Evolutionary conservation across 2,329 filamentous ascomycete genomes (phyloP), one percentile per base, ranked within the genome.

Genomic region (Paramyrothecium roridum): DNA sequence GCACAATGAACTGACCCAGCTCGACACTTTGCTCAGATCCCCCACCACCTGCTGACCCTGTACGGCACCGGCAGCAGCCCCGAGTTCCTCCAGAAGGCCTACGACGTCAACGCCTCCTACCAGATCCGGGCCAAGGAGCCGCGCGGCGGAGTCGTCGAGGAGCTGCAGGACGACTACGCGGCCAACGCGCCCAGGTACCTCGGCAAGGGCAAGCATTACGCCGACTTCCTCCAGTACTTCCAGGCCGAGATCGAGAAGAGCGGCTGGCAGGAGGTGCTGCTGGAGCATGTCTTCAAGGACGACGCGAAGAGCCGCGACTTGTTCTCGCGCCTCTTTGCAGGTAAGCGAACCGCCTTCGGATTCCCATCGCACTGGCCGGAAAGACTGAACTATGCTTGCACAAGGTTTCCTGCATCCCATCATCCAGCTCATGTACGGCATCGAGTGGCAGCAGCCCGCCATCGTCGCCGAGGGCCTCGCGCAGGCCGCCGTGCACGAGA

Each of bases 361-460:
- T 19, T 3, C 6, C 40, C 20, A 19, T n/a, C n/a, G 17, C 22
- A 49, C 40, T 45, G 20, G 21, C 37, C 57, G 33, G 50, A 16
- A 11, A 7, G 26, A 22, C 50, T 45, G 22, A 54, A 16, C 46
- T 33, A n/a, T 26, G 47, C 10, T 17, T 1, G 12, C 26, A n/a
- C n/a, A n/a, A 81, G 86, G 89, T 0, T 81, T 93, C 59, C 63
- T 92, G 2, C 91, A 96, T 65, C 91, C 91, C 2, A 74, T 95
- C 17, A 93, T 96, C 59, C 91, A 96, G 67, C 80, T 96, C 20
- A 89, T 91, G 50, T 96, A 91, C 66, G 92, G 89, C 4, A 68
- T 96, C 37, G 91, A 96, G 67, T 96, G 91, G 75, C 70, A 81
- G 11, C 91, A 96, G 66, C 90, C 90, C 2, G 89, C 89, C 40